Percentiles rank a stretch among this genome's conserved stretches.
phyloP scores from a whole-genome alignment of 805 yeast species.

The Sporopachydermia quercuum region DNA sequence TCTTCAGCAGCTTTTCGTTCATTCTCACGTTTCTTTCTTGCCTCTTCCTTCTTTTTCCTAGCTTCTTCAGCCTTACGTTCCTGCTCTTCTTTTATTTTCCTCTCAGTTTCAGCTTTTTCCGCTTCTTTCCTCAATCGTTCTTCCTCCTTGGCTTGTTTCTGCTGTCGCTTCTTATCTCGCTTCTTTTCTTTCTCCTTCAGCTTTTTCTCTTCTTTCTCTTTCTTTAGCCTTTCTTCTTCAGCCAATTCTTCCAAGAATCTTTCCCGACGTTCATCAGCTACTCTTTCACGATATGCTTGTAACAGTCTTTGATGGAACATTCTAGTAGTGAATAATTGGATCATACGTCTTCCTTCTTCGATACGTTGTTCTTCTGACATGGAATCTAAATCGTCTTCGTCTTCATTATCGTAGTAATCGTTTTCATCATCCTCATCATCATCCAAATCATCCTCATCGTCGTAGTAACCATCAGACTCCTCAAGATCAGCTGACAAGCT shows the following conservation, averaged over 20 bases:
- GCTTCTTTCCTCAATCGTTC: slow-evolving; percentile 20
- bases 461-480: slow-evolving; percentile 4
- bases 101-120: slow-evolving; percentile 17
- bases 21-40: slow-evolving; percentile 15
- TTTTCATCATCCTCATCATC: slow-evolving; percentile 23
- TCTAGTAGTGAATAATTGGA: slow-evolving; percentile 68
- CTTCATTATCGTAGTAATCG: slow-evolving; percentile 26
- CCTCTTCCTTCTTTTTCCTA: slow-evolving; percentile 13
- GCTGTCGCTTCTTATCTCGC: slow-evolving; percentile 24
- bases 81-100: slow-evolving; percentile 7
- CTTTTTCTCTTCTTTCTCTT: slow-evolving; percentile 19
- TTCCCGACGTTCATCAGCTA: slow-evolving; percentile 50
- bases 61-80: slow-evolving; percentile 6
- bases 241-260: slow-evolving; percentile 20
- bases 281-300: slow-evolving; percentile 63
- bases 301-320: slow-evolving; percentile 60
- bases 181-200: slow-evolving; percentile 24
- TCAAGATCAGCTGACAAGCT: slow-evolving; percentile 4
- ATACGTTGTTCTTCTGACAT: slow-evolving; percentile 42
- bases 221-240: slow-evolving; percentile 15
- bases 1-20: slow-evolving; percentile 10
- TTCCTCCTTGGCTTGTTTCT: slow-evolving; percentile 23
- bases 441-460: slow-evolving; percentile 3
- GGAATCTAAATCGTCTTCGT: slow-evolving; percentile 18
- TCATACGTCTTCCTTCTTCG: slow-evolving; percentile 66